Percentiles rank a stretch among this genome's conserved stretches.
Evolutionary conservation across 371 early-diverging fungal species (phyloP).

Genomic region (Haplosporangium sp.): DNA sequence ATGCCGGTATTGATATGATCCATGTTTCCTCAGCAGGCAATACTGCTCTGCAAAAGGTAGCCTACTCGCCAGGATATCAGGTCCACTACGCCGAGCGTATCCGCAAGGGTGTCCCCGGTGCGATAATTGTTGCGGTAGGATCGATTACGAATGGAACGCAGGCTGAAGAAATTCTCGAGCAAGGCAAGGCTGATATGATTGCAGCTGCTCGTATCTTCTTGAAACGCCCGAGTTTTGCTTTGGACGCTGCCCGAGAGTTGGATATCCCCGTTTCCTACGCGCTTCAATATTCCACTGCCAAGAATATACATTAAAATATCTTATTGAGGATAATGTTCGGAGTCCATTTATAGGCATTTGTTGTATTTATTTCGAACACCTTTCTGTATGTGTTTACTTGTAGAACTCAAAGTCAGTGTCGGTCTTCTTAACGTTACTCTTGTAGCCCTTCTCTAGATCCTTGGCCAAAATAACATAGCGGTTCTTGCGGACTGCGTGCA

Average conservation of each 20-base stretch:
- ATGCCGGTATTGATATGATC: slow-evolving; percentile 77
- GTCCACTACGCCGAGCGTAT: slow-evolving; percentile 73
- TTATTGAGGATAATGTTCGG: no score
- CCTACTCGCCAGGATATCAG: slow-evolving; percentile 71
- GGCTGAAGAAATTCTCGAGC: slow-evolving; percentile 74
- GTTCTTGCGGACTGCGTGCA: slow-evolving; percentile 88
- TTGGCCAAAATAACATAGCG: slow-evolving; percentile 95
- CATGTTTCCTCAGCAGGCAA: slow-evolving; percentile 80
- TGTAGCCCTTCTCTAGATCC: slow-evolving; percentile 99
- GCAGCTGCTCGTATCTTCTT: slow-evolving; percentile 81
- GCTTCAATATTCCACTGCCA: slow-evolving; percentile 10
- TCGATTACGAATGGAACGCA: slow-evolving; percentile 72
- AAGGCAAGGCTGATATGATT: slow-evolving; percentile 76
- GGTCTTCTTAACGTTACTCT: slow-evolving; percentile 95
- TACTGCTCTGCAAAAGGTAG: slow-evolving; percentile 60
- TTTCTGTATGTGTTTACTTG: slow-evolving; percentile 65
- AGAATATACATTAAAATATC: slow-evolving; percentile 5
- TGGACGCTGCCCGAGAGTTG: slow-evolving; percentile 65
- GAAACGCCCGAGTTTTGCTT: slow-evolving; percentile 67
- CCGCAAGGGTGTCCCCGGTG: slow-evolving; percentile 60
- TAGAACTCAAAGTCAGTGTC: slow-evolving; percentile 98
- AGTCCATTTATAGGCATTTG: neutral
- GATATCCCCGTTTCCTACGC: slow-evolving; percentile 54
- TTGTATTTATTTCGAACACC: neutral
- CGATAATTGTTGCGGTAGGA: slow-evolving; percentile 83